A percentile compares a stretch with the other conserved stretches of the same genome.
These are phyloP conservation scores for Talaromyces sp. DNA, from an alignment of 2,329 filamentous ascomycete species.

Conservation along the genomic window DNA sequence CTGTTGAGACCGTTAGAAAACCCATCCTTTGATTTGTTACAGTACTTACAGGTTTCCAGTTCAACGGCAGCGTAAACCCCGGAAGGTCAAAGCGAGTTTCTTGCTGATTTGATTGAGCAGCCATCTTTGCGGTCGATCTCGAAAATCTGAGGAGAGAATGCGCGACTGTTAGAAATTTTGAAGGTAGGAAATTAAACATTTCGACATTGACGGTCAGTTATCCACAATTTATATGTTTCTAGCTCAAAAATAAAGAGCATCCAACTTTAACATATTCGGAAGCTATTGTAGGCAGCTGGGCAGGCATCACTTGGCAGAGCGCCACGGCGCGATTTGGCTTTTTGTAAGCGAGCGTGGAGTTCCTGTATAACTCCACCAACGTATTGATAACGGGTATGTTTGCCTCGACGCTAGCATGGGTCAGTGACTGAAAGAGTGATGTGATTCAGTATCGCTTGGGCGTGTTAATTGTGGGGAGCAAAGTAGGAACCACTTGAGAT, in stretches of 20 bases:
- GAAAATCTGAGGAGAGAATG: neutral
- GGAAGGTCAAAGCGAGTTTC: conserved; percentile 23
- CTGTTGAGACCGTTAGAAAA: neutral
- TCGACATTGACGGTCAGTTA: neutral
- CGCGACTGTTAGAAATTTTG: neutral
- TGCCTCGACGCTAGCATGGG: neutral
- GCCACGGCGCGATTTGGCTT: neutral
- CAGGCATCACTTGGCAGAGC: neutral
- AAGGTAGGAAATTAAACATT: neutral
- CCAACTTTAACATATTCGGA: neutral
- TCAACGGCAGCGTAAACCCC: neutral
- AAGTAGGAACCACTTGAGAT: neutral
- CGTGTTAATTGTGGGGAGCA: neutral
- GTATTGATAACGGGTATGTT: neutral
- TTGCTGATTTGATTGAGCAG: neutral
- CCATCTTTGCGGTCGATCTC: neutral
- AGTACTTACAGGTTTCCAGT: neutral
- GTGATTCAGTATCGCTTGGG: neutral
- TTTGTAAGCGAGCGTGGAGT: neutral
- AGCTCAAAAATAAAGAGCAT: neutral
- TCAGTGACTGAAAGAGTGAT: neutral
- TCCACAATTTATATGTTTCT: neutral
- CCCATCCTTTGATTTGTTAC: neutral
- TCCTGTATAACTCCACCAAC: neutral
- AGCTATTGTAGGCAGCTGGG: neutral